Percentiles rank a stretch among this genome's conserved stretches.
Conservation (phyloP, 208 protist species). For the Acanthamoeba healyi region DNA sequence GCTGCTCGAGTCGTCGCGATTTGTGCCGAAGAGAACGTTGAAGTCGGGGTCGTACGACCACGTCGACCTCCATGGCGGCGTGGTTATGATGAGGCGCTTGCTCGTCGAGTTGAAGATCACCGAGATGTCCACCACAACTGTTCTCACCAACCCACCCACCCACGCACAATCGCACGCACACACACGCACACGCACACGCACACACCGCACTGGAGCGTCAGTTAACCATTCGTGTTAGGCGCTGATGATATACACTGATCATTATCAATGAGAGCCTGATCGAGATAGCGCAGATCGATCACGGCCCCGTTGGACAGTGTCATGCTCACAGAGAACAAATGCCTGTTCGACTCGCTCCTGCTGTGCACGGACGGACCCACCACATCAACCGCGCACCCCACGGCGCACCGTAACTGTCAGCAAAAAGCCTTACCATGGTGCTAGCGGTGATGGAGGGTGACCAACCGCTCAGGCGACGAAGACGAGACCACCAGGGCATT, state of each 20-base stretch:
- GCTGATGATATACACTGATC: too few species aligned
- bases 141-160: neutral
- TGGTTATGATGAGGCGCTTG: neutral
- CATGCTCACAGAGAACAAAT: neutral
- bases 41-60: conserved; percentile 5
- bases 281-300: neutral
- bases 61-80: neutral
- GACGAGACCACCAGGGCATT: neutral
- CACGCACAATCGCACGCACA: too few species aligned
- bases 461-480: neutral
- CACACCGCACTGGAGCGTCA: neutral
- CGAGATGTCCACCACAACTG: neutral
- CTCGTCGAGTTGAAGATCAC: neutral
- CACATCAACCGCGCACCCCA: too few species aligned
- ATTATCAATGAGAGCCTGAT: neutral
- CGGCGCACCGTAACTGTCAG: too few species aligned
- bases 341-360: too few species aligned
- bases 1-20: too few species aligned
- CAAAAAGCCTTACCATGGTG: too few species aligned
- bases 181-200: too few species aligned
- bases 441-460: neutral
- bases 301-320: neutral
- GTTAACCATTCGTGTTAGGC: too few species aligned
- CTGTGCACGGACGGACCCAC: too few species aligned
- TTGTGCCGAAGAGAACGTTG: neutral